Percentiles rank a stretch among this genome's conserved stretches.
phyloP scores from a whole-genome alignment of 306 rosid species.

The Cyamopsis tetragonoloba region DNA sequence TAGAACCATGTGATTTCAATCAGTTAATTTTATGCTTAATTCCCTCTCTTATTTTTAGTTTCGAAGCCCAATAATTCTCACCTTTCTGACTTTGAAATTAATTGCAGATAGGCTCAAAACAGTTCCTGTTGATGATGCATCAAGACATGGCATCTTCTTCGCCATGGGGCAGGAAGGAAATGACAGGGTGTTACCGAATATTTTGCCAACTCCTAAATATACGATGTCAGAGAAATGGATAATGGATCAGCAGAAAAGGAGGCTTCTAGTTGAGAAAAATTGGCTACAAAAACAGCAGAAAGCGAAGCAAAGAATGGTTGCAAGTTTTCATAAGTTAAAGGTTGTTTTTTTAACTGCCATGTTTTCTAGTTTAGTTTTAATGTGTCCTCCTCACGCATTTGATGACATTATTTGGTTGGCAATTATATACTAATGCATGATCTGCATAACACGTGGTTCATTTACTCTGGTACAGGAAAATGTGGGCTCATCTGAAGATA shows the following conservation, averaged over 20 bases:
- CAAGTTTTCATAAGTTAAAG: slow-evolving; percentile 76
- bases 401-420: slow-evolving; percentile 18
- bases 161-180: slow-evolving; percentile 54
- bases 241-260: slow-evolving; percentile 76
- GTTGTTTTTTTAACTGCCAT: slow-evolving; percentile 38
- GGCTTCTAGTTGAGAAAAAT: slow-evolving; percentile 56
- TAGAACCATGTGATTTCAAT: neutral
- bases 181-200: slow-evolving; percentile 40
- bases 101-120: slow-evolving; percentile 26
- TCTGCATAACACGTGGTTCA: too few relatives aligned
- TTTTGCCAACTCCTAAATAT: slow-evolving; percentile 53
- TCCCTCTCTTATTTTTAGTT: slow-evolving; percentile 10
- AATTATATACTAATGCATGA: too few relatives aligned
- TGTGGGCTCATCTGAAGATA: slow-evolving; percentile 93
- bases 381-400: neutral
- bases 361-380: slow-evolving; percentile 3
- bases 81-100: too few relatives aligned
- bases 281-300: slow-evolving; percentile 74
- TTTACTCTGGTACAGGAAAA: slow-evolving; percentile 71
- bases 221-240: slow-evolving; percentile 92
- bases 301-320: slow-evolving; percentile 63
- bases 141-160: slow-evolving; percentile 28
- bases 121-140: slow-evolving; percentile 26
- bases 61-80: slow-evolving; percentile 26
- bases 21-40: slow-evolving; percentile 7